Base-by-base conservation (phyloP, 805 yeast species). In the Ogataea zsoltii region DNA sequence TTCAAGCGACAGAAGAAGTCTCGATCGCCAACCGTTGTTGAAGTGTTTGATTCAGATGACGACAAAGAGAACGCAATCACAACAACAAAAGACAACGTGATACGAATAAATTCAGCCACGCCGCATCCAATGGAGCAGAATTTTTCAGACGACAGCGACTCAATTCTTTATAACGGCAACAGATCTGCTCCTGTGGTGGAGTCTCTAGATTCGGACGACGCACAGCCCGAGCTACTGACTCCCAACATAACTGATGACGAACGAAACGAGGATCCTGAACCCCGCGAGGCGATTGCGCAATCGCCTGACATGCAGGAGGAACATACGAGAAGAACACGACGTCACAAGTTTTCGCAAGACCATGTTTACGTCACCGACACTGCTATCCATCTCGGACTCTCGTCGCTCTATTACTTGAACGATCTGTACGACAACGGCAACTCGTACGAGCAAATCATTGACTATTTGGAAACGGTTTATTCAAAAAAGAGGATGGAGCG, bases 361-460 rank as follows among this genome's bases (percentile, higher is more conserved):
- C 68, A 68, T 46, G 67, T 67, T 1, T 68, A 66, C 45, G 57
- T 66, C 10, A 62, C 67, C 2, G 71, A 68, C 42, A 54, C 61
- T 2, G 68, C 68, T 2, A 62, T 56, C 10, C 59, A 60, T 44
- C 48, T 66, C 2, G 70, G 71, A 3, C 46, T 68, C 2, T 45
- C 67, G 9, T 55, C 69, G 1, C 49, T 52, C 11, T 52, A 56
- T 25, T 48, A 51, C 7, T 46, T 68, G 29, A 65, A 62, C 34
- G 58, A 57, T 10, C 45, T 64, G 49, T 62, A 53, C 28, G 64
- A 63, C 7, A 49, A 54, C 31, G 69, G 69, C 0, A 44, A 55
- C 19, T 41, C 65, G 1, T 65, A 61, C 40, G 48, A 48, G 2
- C 55, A 63, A 4, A 66, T 68, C 2, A 36, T 66, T 34, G 39